phyloP scores from a whole-genome alignment of 768 basidiomycete species.

The Collybia sordida region DNA sequence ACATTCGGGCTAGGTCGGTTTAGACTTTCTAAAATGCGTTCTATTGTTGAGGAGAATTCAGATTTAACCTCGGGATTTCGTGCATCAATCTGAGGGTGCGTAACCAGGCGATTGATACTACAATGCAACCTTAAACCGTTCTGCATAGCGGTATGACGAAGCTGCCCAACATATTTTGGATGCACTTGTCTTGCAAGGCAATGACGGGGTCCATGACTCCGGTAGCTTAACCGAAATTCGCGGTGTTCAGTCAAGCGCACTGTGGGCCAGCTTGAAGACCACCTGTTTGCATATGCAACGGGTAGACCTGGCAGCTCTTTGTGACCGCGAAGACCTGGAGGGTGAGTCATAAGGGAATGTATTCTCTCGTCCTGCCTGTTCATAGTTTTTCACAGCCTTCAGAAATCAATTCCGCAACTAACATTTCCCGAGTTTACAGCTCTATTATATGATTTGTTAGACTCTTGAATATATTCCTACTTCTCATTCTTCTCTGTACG shows the following conservation, averaged over 20 bases:
- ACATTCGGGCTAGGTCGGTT: conserved; percentile 81
- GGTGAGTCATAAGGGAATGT: conserved; percentile 23
- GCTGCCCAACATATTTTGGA: conserved; percentile 87
- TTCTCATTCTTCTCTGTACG: background rate
- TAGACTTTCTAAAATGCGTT: background rate
- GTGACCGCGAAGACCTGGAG: conserved; percentile 72
- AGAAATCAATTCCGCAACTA: background rate
- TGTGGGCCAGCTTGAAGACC: conserved; percentile 90
- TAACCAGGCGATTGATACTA: conserved; percentile 6
- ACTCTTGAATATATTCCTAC: background rate
- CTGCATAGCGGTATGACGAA: conserved; percentile 73
- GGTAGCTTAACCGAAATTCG: conserved; percentile 48
- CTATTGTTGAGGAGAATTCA: conserved; percentile 26
- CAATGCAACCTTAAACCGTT: conserved; percentile 2
- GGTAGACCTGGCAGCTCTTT: conserved; percentile 72
- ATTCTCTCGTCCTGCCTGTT: background rate
- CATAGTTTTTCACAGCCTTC: background rate
- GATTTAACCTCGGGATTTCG: conserved; percentile 93
- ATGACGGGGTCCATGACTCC: conserved; percentile 64
- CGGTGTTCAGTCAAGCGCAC: conserved; percentile 70
- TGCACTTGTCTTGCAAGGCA: conserved; percentile 86
- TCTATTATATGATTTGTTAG: no score
- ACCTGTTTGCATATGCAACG: conserved; percentile 81
- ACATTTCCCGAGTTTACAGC: no score
- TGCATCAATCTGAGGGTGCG: conserved; percentile 82